A percentile compares a stretch with the other conserved stretches of the same genome.
These are phyloP conservation scores for Aspergillus saccharolyticus DNA, from an alignment of 495 filamentous ascomycete species.

Conservation along the genomic window DNA sequence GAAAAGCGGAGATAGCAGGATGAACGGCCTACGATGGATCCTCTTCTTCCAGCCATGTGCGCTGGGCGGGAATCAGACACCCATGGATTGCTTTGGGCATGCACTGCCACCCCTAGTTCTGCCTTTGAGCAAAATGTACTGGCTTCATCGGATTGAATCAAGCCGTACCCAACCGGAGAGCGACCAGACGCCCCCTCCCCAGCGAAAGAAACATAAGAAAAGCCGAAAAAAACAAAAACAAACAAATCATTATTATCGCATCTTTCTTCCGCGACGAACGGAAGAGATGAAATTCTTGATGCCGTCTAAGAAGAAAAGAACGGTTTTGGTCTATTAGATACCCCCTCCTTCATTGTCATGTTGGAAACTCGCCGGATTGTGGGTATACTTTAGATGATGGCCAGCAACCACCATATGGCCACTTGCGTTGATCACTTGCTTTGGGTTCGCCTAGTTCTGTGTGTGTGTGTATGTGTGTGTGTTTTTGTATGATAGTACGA, in stretches of 20 bases:
- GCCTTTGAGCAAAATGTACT: too few species aligned
- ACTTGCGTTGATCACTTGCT: neutral
- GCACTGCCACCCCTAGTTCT: too few species aligned
- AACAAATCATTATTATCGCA: neutral
- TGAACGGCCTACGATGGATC: constrained; percentile 11
- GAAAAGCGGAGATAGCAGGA: constrained; percentile 24
- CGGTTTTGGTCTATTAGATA: constrained; percentile 9
- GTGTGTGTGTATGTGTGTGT: neutral
- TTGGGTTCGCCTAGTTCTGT: neutral
- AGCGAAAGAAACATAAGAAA: too few species aligned
- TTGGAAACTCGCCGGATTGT: neutral
- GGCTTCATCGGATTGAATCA: too few species aligned
- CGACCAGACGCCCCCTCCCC: too few species aligned
- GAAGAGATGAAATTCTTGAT: neutral
- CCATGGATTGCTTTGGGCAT: neutral
- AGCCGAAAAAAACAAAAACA: neutral
- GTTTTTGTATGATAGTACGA: too few species aligned
- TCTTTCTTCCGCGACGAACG: neutral
- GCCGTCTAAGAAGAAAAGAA: neutral
- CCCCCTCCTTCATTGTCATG: neutral
- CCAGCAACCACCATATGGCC: neutral
- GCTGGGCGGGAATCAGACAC: neutral
- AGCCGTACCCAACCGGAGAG: too few species aligned
- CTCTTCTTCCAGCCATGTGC: neutral
- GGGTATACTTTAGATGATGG: neutral